Percentiles rank a stretch among this genome's conserved stretches.
phyloP scores from a whole-genome alignment of 345 rosid genomes.

The Melaleuca alternifolia region DNA sequence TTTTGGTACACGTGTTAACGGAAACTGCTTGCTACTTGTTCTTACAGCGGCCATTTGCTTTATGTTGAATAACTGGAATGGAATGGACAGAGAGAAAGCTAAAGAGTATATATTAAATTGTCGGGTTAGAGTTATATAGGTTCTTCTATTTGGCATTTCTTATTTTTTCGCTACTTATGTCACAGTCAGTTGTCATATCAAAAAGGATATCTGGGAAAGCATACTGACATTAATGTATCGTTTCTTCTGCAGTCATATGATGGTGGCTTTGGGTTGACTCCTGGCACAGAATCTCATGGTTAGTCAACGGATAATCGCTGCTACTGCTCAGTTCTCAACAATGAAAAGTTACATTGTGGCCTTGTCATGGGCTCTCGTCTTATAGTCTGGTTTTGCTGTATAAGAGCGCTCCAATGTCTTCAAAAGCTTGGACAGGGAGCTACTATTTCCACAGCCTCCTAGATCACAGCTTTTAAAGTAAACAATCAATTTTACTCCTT shows the following conservation, averaged over 20 bases:
- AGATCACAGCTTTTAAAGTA: background rate
- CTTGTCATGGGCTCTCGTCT: background rate
- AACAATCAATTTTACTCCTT: background rate
- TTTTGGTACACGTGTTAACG: background rate
- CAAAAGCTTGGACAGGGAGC: background rate
- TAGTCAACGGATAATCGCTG: conserved; percentile 23
- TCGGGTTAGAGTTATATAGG: conserved; percentile 30
- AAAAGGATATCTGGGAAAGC: background rate
- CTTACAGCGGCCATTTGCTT: conserved; percentile 72
- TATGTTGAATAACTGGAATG: conserved; percentile 80
- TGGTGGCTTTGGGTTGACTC: conserved; percentile 92
- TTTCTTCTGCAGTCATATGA: conserved; percentile 67
- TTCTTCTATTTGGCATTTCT: background rate
- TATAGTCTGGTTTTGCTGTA: background rate
- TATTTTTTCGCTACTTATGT: background rate
- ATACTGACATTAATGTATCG: background rate
- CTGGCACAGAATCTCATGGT: conserved; percentile 98
- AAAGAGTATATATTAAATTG: conserved; percentile 69
- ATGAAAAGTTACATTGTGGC: background rate
- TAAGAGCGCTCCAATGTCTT: background rate
- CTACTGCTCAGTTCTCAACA: background rate
- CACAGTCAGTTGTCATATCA: background rate
- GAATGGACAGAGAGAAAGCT: conserved; percentile 75
- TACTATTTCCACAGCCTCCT: background rate
- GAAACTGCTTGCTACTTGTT: conserved; percentile 19